Evolutionary conservation across 495 filamentous ascomycete genomes (phyloP), one percentile per base, ranked within the genome.

Genomic region (Trichodelitschia bisporula): DNA sequence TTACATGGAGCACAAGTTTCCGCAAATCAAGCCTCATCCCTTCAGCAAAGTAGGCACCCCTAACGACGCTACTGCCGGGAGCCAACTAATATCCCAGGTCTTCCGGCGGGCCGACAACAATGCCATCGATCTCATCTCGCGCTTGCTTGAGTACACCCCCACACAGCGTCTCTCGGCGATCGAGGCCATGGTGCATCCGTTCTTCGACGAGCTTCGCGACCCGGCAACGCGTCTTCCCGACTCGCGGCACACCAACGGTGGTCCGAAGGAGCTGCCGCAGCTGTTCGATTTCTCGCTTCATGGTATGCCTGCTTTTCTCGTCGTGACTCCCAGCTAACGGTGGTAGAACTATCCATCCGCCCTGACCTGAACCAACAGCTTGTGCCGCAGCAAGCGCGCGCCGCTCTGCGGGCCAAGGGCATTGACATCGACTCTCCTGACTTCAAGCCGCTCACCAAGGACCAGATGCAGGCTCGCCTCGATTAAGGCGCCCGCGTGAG

Each of bases 1-100:
- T 53, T 95, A 99, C 53, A 99, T 99, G 86, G 86, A 95, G 54
- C 86, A 99, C 55, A 95, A 95, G 55, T 99, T 99, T 48, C 89
- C 86, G 25, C 86, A 99, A 48, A 99, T 99, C 62, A 99, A 99
- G 59, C 86, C 86, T 23, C 86, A 97, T 45, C 86, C 86, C 8
- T 97, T 97, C 62, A 83, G 76, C 48, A 97, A 95, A 65, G 72
- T 77, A 53, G 15, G 12, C 15, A 12, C 13, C 17, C 2, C n/a
- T 29, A 24, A 26, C 15, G 26, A 10, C 25, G 13, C 18, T n/a
- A 19, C 18, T 17, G 28, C 14, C 29, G 5, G 12, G 6, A 20
- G 4, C 19, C 30, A 30, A 19, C 28, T 29, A 16, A 26, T 32
- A 27, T 30, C 15, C 3, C 40, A 78, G 72, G 86, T 97, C 14